Evolutionary conservation across 2,329 filamentous ascomycete species (phyloP).

Genomic region (Aspergillus hiratsukae): DNA sequence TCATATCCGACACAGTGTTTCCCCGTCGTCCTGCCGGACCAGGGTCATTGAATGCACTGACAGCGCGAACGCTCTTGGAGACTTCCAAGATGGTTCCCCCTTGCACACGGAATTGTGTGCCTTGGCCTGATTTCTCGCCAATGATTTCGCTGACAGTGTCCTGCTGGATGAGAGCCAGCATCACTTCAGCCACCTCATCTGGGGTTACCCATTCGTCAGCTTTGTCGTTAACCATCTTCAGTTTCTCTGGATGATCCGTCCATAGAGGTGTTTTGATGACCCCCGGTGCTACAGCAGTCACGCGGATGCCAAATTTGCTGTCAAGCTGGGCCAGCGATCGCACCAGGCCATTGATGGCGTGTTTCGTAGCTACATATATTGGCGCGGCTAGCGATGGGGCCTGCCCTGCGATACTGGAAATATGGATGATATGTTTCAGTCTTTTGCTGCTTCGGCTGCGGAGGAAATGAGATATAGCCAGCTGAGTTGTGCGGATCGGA

Average conservation of each 20-base stretch:
- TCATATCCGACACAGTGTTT: slow-evolving; percentile 42
- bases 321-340: slow-evolving; percentile 50
- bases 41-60: slow-evolving; percentile 50
- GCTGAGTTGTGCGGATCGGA: slow-evolving; percentile 49
- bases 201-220: slow-evolving; percentile 56
- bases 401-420: slow-evolving; percentile 47
- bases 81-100: slow-evolving; percentile 56
- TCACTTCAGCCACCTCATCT: slow-evolving; percentile 56
- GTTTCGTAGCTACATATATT: slow-evolving; percentile 48
- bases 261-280: slow-evolving; percentile 59
- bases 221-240: slow-evolving; percentile 46
- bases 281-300: slow-evolving; percentile 58
- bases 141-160: slow-evolving; percentile 37
- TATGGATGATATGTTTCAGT: slow-evolving; percentile 44
- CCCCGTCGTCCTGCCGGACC: slow-evolving; percentile 47
- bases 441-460: slow-evolving; percentile 22
- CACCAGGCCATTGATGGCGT: slow-evolving; percentile 47
- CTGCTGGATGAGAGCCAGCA: slow-evolving; percentile 53
- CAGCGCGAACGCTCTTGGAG: slow-evolving; percentile 49
- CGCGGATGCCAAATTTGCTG: slow-evolving; percentile 47
- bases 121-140: slow-evolving; percentile 28
- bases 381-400: slow-evolving; percentile 35
- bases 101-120: slow-evolving; percentile 31
- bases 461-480: slow-evolving; percentile 49
- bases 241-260: slow-evolving; percentile 59